phyloP scores from a whole-genome alignment of 2,329 filamentous ascomycete genomes.

The Cercospora zeae-maydis region DNA sequence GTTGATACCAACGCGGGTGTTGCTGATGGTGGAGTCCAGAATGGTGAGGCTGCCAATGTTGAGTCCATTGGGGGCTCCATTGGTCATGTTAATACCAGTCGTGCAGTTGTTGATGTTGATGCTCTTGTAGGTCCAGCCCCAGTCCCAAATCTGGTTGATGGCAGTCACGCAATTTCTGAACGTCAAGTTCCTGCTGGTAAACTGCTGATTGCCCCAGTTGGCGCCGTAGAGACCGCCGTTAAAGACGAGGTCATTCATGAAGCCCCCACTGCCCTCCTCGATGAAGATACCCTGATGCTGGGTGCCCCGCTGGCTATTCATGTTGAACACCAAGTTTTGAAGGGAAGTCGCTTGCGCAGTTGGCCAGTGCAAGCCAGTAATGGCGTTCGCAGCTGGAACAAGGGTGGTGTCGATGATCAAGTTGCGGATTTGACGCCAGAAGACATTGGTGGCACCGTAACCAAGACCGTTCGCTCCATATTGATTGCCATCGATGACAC shows the following conservation, averaged over 20 bases:
- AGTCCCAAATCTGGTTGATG: conserved; percentile 58
- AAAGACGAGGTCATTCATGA: conserved; percentile 47
- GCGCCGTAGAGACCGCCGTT: conserved; percentile 43
- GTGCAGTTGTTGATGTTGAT: conserved; percentile 53
- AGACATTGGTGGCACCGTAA: conserved; percentile 55
- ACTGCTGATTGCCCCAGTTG: conserved; percentile 46
- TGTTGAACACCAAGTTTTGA: conserved; percentile 46
- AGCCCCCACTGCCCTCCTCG: conserved; percentile 45
- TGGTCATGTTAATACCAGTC: conserved; percentile 51
- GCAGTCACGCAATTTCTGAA: conserved; percentile 53
- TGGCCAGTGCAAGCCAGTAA: conserved; percentile 48
- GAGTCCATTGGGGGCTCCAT: conserved; percentile 42
- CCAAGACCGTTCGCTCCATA: conserved; percentile 44
- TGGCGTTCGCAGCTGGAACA: conserved; percentile 43
- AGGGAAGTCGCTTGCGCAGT: conserved; percentile 46
- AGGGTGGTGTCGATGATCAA: conserved; percentile 59
- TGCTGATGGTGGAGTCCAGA: conserved; percentile 54
- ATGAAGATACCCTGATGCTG: conserved; percentile 47
- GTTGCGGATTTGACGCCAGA: conserved; percentile 63
- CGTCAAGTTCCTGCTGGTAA: conserved; percentile 54
- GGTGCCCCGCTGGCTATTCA: conserved; percentile 46
- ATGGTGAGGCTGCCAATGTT: conserved; percentile 55
- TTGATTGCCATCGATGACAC: conserved; percentile 56
- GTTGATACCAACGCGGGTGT: conserved; percentile 50
- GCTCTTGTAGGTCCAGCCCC: conserved; percentile 51